These are phyloP conservation scores for Fusarium subglutinans DNA, from an alignment of 2,329 filamentous ascomycete genomes.

Conservation along the genomic window DNA sequence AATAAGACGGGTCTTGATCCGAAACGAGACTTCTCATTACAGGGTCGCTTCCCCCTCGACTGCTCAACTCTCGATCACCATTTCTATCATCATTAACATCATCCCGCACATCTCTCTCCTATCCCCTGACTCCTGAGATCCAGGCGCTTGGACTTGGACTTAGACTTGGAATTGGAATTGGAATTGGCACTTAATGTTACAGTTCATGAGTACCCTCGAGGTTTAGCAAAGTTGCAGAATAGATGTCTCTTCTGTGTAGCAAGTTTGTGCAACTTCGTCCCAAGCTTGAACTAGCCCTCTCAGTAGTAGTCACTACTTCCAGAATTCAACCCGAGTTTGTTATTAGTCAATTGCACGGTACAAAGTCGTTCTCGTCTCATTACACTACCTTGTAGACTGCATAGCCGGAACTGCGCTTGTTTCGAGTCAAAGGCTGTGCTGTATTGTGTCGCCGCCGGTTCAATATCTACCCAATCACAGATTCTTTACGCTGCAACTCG, in stretches of 20 bases:
- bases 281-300: not conserved
- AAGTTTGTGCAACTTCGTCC: not conserved
- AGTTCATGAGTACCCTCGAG: not conserved
- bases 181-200: not conserved
- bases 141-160: not conserved
- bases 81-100: not conserved
- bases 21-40: constrained; percentile 36
- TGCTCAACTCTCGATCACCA: constrained; percentile 6
- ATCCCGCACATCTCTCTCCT: constrained; percentile 20
- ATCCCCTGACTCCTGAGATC: constrained; percentile 25
- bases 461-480: constrained; percentile 5
- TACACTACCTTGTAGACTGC: not conserved
- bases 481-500: not conserved
- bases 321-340: not conserved
- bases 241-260: not conserved
- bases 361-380: not conserved
- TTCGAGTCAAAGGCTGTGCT: constrained; percentile 21
- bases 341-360: not conserved
- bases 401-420: constrained; percentile 37
- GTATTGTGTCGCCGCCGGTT: constrained; percentile 8
- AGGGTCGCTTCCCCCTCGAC: constrained; percentile 28
- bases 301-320: not conserved
- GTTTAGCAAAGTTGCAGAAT: not conserved
- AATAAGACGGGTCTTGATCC: constrained; percentile 32
- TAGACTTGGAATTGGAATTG: not conserved